A percentile compares a stretch with the other conserved stretches of the same genome.
These are phyloP conservation scores for Boletus rubropictus DNA, from an alignment of 768 basidiomycete genomes.

Conservation along the genomic window DNA sequence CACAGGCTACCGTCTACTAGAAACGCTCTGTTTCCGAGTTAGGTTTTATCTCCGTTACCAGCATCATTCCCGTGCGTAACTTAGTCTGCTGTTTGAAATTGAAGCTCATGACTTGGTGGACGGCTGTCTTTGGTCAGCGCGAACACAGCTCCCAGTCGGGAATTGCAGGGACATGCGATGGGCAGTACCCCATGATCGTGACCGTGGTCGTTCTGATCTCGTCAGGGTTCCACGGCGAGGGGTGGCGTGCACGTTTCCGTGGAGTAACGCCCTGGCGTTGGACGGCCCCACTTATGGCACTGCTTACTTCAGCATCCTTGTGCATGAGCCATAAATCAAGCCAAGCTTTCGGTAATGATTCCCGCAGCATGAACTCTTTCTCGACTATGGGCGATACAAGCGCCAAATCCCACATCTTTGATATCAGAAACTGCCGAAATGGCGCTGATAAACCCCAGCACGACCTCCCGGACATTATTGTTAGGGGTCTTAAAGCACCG, in stretches of 20 bases:
- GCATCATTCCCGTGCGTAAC: not conserved
- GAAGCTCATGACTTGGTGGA: not conserved
- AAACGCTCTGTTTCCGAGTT: not conserved
- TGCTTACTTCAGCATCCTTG: slow-evolving; percentile 15
- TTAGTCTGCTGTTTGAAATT: not conserved
- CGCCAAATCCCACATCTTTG: slow-evolving; percentile 17
- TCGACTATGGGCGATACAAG: slow-evolving; percentile 19
- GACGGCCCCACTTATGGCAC: no score
- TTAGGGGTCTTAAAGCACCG: slow-evolving; percentile 51
- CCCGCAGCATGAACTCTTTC: not conserved
- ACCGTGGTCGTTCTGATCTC: no score
- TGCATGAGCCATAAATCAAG: not conserved
- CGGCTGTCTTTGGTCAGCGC: not conserved
- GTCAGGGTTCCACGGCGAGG: not conserved
- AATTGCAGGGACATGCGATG: not conserved
- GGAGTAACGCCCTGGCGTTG: no score
- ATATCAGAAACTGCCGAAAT: slow-evolving; percentile 16
- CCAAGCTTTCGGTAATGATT: not conserved
- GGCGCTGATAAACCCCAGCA: slow-evolving; percentile 1
- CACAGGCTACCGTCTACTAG: not conserved
- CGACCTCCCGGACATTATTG: slow-evolving; percentile 43
- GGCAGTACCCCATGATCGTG: no score
- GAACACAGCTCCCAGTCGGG: not conserved
- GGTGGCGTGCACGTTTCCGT: not conserved
- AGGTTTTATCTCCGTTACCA: not conserved